Conservation (phyloP, 2,329 filamentous ascomycete genomes). For the Simplicillium sp. region DNA sequence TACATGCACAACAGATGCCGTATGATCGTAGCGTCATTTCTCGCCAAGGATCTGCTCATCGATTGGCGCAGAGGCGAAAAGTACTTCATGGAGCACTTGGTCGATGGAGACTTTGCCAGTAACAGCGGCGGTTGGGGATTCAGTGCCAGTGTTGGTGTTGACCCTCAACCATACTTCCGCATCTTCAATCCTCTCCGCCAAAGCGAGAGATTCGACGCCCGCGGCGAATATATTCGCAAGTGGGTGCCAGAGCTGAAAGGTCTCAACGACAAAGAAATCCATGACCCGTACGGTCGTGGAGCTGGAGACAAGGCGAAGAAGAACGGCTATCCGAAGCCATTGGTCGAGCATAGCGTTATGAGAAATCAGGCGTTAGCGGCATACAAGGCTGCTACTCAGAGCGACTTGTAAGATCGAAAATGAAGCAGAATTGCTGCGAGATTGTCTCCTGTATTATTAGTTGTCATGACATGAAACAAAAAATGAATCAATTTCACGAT, state of each 20-base stretch:
- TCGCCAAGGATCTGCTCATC: slow-evolving; percentile 69
- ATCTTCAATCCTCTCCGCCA: slow-evolving; percentile 83
- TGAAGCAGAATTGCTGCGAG: background rate
- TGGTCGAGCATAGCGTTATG: slow-evolving; percentile 64
- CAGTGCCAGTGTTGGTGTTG: slow-evolving; percentile 59
- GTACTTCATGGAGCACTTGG: slow-evolving; percentile 73
- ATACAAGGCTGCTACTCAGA: slow-evolving; percentile 50
- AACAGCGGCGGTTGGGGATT: slow-evolving; percentile 59
- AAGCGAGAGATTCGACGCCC: slow-evolving; percentile 74
- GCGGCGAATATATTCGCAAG: slow-evolving; percentile 70
- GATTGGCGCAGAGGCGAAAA: slow-evolving; percentile 78
- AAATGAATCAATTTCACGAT: background rate
- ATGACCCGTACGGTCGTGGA: slow-evolving; percentile 69
- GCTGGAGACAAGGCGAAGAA: slow-evolving; percentile 48
- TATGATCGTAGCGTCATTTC: slow-evolving; percentile 76
- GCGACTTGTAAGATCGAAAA: slow-evolving; percentile 13
- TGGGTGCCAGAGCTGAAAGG: slow-evolving; percentile 70
- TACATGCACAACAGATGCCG: slow-evolving; percentile 83
- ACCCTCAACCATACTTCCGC: slow-evolving; percentile 83
- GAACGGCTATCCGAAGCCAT: slow-evolving; percentile 62
- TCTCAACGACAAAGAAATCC: slow-evolving; percentile 59
- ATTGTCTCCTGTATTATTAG: background rate
- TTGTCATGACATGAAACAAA: slow-evolving; percentile 1
- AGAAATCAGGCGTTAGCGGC: slow-evolving; percentile 57
- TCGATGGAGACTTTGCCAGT: slow-evolving; percentile 72